A percentile compares a stretch with the other conserved stretches of the same genome.
Evolutionary conservation across 75 land plant species (phyloP).

Genomic region (Larix kaempferi): DNA sequence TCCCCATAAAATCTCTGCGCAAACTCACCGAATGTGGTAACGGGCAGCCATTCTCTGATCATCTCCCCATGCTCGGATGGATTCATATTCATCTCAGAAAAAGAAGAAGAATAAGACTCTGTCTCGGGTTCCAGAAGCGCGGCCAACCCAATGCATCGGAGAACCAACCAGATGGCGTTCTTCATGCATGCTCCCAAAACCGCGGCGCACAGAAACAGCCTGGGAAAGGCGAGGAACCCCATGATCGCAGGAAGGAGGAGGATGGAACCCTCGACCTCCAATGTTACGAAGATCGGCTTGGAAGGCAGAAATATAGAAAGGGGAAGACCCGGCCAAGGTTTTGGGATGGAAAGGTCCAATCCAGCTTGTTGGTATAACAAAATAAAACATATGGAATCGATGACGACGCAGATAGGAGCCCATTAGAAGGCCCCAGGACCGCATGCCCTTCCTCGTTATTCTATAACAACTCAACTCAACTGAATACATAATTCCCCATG

Average conservation of each 20-base stretch:
- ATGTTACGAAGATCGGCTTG: not conserved
- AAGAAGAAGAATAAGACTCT: too few relatives aligned
- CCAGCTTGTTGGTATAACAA: not conserved
- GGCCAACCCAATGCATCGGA: slow-evolving; percentile 28
- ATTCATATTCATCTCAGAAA: too few relatives aligned
- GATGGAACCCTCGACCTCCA: not conserved
- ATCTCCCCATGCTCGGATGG: slow-evolving; percentile 23
- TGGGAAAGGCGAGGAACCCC: slow-evolving; percentile 48
- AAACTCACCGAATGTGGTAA: slow-evolving; percentile 33
- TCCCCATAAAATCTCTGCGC: not conserved
- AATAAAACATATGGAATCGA: not conserved
- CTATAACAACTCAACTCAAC: not conserved
- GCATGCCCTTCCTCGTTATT: not conserved
- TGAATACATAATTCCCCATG: too few relatives aligned
- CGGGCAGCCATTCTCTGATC: slow-evolving; percentile 45
- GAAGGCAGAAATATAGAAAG: not conserved
- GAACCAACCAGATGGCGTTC: slow-evolving; percentile 6
- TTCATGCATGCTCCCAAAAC: slow-evolving; percentile 27
- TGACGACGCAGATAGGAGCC: not conserved
- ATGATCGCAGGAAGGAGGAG: slow-evolving; percentile 1
- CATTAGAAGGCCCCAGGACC: not conserved
- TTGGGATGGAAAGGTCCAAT: not conserved
- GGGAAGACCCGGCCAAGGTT: not conserved
- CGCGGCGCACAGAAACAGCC: slow-evolving; percentile 30
- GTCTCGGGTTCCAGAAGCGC: slow-evolving; percentile 34